Evolutionary conservation across 2,329 filamentous ascomycete genomes (phyloP).

Genomic region (Verticillium tricorpus): DNA sequence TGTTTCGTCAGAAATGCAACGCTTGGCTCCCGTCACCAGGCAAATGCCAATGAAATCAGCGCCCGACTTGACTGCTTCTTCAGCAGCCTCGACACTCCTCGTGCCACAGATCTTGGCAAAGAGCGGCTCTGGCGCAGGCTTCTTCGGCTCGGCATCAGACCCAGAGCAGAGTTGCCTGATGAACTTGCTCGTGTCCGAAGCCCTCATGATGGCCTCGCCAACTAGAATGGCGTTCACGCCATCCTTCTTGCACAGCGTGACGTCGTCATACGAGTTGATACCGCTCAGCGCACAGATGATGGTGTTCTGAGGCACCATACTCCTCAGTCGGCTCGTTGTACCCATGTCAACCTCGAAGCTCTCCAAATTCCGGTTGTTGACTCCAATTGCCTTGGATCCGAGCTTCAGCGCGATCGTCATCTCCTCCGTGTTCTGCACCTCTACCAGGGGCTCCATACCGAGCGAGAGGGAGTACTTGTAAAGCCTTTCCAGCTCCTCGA

Average conservation of each 20-base stretch:
- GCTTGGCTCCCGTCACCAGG: conserved; percentile 73
- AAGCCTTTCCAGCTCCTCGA: conserved; percentile 65
- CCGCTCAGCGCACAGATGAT: conserved; percentile 92
- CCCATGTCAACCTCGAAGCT: conserved; percentile 95
- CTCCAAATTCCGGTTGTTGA: conserved; percentile 95
- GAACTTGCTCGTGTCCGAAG: conserved; percentile 75
- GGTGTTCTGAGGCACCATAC: conserved; percentile 78
- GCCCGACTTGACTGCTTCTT: conserved; percentile 75
- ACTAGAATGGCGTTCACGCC: conserved; percentile 92
- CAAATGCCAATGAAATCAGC: conserved; percentile 94
- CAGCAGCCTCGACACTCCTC: conserved; percentile 73
- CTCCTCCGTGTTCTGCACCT: conserved; percentile 91
- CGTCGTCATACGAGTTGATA: conserved; percentile 84
- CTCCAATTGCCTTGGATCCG: conserved; percentile 87
- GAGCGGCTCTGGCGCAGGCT: conserved; percentile 38
- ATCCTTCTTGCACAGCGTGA: conserved; percentile 79
- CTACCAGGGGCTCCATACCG: conserved; percentile 96
- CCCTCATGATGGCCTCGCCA: conserved; percentile 93
- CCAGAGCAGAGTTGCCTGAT: conserved; percentile 77
- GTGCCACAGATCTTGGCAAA: conserved; percentile 96
- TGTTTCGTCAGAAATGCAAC: conserved; percentile 73
- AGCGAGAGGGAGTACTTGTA: conserved; percentile 87
- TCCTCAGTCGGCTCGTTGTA: conserved; percentile 84
- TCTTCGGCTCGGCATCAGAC: conserved; percentile 28
- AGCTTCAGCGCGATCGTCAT: conserved; percentile 84